Base-by-base conservation (phyloP, 179 eudicot species). In the Silene noctiflora region DNA sequence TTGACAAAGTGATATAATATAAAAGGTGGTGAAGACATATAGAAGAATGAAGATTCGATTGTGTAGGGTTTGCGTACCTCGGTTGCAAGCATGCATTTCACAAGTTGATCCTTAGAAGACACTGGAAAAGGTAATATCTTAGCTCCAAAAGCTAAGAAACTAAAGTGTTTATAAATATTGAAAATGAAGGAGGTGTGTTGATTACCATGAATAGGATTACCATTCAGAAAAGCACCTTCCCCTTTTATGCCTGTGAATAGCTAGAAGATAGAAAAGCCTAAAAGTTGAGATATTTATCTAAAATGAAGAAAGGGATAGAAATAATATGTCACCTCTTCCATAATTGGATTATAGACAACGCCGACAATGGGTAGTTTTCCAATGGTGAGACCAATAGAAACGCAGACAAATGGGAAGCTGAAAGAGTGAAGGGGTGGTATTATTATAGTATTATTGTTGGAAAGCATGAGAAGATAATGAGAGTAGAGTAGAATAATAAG, bases 331-430 rank as follows among this genome's bases (percentile, higher is more conserved):
- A 95, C 97, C 99, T 93, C 97, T 42, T 92, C 81, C 86, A 95
- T 85, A 31, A 95, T 95, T 25, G 99, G 99, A 75, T 93, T 91
- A 84, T 92, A 95, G 42, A 95, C 97, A 22, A 95, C 99, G 75
- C 99, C 97, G 27, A 95, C 91, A 46, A 80, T 79, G 21, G 99
- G 93, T 73, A 86, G 78, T 82, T 90, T 90, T 64, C 88, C 88
- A 53, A 95, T 86, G 78, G 99, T 92, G 72, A 95, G 87, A 71
- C 97, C 99, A 79, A 95, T 91, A n/a, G 97, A 93, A 63, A 95
- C 93, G 76, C 97, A 95, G 14, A 95, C 97, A 74, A 95, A 95
- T 6, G 97, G 97, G 78, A 87, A 95, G 84, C 99, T 95, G 86
- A 69, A 71, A 71, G 81, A 82, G 53, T 72, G 51, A 73, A 13